These are phyloP conservation scores for Abelmoschus esculentus DNA, from an alignment of 345 rosid genomes.

Conservation along the genomic window DNA sequence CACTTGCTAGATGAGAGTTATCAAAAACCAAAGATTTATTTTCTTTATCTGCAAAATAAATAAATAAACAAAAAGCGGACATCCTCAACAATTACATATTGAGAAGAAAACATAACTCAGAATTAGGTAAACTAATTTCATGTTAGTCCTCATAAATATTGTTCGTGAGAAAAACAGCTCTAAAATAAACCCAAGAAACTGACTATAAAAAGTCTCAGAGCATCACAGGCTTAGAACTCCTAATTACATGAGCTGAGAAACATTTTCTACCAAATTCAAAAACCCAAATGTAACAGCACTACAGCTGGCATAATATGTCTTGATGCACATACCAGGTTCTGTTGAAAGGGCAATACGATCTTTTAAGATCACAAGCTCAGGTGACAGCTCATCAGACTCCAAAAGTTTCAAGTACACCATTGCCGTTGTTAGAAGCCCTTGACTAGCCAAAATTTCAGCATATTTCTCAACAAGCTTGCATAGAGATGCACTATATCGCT, in stretches of 20 bases:
- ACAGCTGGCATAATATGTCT: not conserved
- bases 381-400: constrained; percentile 83
- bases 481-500: constrained; percentile 75
- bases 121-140: not conserved
- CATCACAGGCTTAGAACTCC: not conserved
- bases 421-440: constrained; percentile 74
- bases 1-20: constrained; percentile 31
- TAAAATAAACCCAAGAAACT: not conserved
- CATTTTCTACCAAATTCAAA: not conserved
- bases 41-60: constrained; percentile 46
- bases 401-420: constrained; percentile 91
- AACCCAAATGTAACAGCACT: not conserved
- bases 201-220: not conserved
- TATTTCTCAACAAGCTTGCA: constrained; percentile 97
- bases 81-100: constrained; percentile 2
- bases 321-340: constrained; percentile 54
- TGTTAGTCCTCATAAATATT: not conserved
- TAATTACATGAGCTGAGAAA: not conserved
- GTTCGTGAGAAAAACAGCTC: not conserved
- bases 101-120: not conserved
- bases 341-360: constrained; percentile 73
- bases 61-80: not conserved
- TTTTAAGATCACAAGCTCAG: constrained; percentile 76
- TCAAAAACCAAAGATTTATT: constrained; percentile 27
- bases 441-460: constrained; percentile 97